These are phyloP conservation scores for Eutreptiella sp. DNA, from an alignment of 208 protist species.

Conservation along the genomic window DNA sequence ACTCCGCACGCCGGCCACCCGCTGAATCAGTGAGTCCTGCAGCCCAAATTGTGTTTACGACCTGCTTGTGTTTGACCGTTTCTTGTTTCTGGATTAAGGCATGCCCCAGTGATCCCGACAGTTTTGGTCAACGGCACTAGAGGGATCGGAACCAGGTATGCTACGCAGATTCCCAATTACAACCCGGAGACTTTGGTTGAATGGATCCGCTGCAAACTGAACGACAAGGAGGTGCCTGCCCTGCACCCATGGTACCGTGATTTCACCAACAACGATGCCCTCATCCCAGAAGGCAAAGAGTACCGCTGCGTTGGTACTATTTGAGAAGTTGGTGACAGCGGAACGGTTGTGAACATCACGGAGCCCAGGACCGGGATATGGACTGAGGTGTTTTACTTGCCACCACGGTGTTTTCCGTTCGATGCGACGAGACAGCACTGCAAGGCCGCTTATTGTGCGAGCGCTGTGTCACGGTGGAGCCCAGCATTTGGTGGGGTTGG, in stretches of 20 bases:
- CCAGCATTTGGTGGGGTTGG: no score
- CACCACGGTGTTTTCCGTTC: no score
- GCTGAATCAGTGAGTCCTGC: no score
- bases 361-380: slow-evolving; percentile 94
- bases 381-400: no score
- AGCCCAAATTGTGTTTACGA: no score
- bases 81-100: no score
- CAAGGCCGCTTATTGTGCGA: no score
- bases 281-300: slow-evolving; percentile 71
- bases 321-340: slow-evolving; percentile 59
- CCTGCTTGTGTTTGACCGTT: no score
- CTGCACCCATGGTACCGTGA: slow-evolving; percentile 96
- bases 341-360: slow-evolving; percentile 84
- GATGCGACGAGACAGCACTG: no score
- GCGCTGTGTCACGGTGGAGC: no score
- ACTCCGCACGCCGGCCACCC: no score
- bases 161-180: slow-evolving; percentile 94
- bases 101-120: slow-evolving; percentile 98
- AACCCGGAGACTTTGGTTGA: slow-evolving; percentile 94
- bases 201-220: slow-evolving; percentile 72
- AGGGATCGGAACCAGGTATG: slow-evolving; percentile 99
- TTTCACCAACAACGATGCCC: slow-evolving; percentile 81
- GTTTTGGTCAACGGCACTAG: slow-evolving; percentile 97
- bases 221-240: slow-evolving; percentile 60
- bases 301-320: slow-evolving; percentile 53